These are phyloP conservation scores for Exophiala oligosperma DNA, from an alignment of 2,329 filamentous ascomycete species.

Conservation along the genomic window DNA sequence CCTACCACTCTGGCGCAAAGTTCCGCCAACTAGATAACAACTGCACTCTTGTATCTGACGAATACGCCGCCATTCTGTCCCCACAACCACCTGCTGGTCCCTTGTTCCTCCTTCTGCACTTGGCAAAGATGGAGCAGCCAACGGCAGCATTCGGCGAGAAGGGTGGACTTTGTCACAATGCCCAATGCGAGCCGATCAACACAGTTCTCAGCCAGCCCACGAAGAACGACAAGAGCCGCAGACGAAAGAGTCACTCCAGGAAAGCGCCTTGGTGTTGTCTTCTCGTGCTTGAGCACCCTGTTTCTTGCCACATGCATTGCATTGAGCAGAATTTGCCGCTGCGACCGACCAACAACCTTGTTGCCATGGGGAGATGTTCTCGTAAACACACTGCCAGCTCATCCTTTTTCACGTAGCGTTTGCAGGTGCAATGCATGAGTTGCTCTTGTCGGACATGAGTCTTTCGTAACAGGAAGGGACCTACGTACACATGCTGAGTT, in stretches of 20 bases:
- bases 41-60: neutral
- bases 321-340: neutral
- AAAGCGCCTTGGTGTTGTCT: neutral
- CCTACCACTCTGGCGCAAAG: neutral
- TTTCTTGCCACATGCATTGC: neutral
- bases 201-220: conserved; percentile 4
- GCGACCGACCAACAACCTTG: neutral
- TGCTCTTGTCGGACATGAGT: neutral
- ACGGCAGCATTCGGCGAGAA: neutral
- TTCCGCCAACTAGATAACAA: neutral
- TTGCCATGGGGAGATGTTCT: neutral
- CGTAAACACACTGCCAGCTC: conserved; percentile 1
- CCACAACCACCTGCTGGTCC: neutral
- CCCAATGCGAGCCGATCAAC: neutral
- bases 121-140: neutral
- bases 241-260: neutral
- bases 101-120: neutral
- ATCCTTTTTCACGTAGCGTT: neutral
- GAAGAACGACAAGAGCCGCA: neutral
- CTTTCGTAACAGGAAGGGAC: neutral
- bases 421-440: neutral
- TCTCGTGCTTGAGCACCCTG: neutral
- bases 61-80: neutral
- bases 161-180: neutral
- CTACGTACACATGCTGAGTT: neutral